These are phyloP conservation scores for Microsporum ferrugineum DNA, from an alignment of 2,329 filamentous ascomycete genomes.

Conservation along the genomic window DNA sequence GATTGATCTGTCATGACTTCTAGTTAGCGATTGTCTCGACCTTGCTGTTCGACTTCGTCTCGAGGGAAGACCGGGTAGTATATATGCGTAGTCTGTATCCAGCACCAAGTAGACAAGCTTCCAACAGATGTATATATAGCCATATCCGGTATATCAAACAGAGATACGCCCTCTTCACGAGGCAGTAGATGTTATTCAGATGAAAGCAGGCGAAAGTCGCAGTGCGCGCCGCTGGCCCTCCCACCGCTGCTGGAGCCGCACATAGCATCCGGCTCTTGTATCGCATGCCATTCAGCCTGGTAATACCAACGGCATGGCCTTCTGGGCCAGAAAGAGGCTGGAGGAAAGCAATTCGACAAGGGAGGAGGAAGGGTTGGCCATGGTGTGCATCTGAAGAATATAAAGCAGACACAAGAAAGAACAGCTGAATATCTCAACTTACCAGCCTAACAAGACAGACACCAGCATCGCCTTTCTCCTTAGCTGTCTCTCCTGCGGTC, in stretches of 20 bases:
- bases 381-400: not conserved
- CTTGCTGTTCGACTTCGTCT: not conserved
- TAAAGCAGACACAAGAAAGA: too few relatives aligned
- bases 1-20: not conserved
- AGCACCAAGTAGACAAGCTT: not conserved
- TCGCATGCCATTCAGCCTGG: not conserved
- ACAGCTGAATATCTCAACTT: not conserved
- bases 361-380: not conserved
- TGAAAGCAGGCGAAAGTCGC: not conserved
- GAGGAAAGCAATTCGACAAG: not conserved
- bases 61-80: not conserved
- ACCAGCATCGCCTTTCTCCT: too few relatives aligned
- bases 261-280: not conserved
- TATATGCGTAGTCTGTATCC: not conserved
- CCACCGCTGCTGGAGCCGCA: not conserved
- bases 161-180: not conserved
- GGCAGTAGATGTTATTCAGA: not conserved
- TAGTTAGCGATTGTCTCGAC: not conserved
- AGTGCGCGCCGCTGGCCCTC: not conserved
- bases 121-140: not conserved
- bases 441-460: not conserved
- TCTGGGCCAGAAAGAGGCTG: not conserved
- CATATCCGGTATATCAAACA: not conserved
- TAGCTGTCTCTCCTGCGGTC: not conserved
- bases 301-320: not conserved